Base-by-base conservation (phyloP, 805 yeast genomes). In the Kodamaea kaohsiungensis region DNA sequence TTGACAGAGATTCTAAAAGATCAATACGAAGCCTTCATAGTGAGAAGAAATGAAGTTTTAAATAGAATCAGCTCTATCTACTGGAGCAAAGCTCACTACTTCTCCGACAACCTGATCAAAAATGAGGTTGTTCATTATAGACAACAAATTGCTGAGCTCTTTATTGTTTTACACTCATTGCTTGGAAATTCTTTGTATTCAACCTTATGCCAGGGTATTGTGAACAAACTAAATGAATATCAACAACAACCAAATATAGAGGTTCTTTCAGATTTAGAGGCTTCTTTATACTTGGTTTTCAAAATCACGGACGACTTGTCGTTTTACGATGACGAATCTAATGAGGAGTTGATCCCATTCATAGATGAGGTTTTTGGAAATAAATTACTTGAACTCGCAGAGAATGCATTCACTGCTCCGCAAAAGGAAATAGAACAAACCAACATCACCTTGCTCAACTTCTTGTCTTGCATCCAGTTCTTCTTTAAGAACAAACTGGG, bases 61-160 rank as follows among this genome's bases (percentile, higher is more conserved):
- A 72, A 70, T 33, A 75, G 77, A 55, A 79, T 89, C 2, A 77
- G 89, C 17, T 72, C 71, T 18, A 77, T 85, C 1, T 91, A 89
- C 67, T 87, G 95, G 86, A 72, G 76, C 2, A 90, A 91, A 60
- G 75, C 84, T 2, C 86, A 82, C 48, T 64, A 80, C 19, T 75
- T 72, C 16, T 69, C 73, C 15, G 45, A 40, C 19, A 30, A 16
- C 30, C 45, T 16, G 35, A 27, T 15, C 18, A 40, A 27, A 19
- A 67, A 79, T 17, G 96, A 87, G 59, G 89, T 91, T 62, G 69
- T 70, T 18, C 78, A 83, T 22, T 93, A 84, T 67, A 79, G 98
- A 60, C 72, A 82, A 33, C 93, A 88, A 56, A 87, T 88, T 8
- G 81, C 87, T 0, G 98, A 95, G 60, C 76, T 92, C 39, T 82